Conservation (phyloP, 805 yeast species). For the Myxozyma kluyveri region DNA sequence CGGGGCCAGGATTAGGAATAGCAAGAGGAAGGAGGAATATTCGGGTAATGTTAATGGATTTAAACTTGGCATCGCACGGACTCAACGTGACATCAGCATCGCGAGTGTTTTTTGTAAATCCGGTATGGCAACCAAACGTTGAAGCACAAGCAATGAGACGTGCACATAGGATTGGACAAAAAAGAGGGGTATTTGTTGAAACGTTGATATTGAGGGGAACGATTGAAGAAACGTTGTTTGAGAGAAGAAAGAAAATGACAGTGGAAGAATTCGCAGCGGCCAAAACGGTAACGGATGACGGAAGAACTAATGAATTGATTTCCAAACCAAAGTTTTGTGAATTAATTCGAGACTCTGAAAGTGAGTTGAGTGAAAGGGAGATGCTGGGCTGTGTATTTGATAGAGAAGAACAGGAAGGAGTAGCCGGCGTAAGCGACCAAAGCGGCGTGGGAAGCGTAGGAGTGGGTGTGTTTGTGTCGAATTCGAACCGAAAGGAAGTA, state of each 20-base stretch:
- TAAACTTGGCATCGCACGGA: constrained; percentile 67
- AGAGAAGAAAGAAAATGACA: constrained; percentile 26
- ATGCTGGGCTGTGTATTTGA: not conserved
- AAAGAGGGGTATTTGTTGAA: constrained; percentile 61
- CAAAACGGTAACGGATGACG: constrained; percentile 27
- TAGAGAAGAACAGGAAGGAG: not conserved
- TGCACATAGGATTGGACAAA: constrained; percentile 74
- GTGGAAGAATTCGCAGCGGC: constrained; percentile 22
- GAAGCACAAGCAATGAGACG: constrained; percentile 78
- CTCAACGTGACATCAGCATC: constrained; percentile 67
- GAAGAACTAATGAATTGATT: constrained; percentile 14
- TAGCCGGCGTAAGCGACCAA: not conserved
- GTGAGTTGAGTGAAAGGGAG: not conserved
- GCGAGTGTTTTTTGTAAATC: constrained; percentile 65
- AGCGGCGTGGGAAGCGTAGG: not conserved
- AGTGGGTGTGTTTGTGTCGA: not conserved
- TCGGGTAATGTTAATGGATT: constrained; percentile 58
- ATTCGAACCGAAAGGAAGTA: not conserved
- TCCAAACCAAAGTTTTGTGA: constrained; percentile 17
- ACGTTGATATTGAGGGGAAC: constrained; percentile 62
- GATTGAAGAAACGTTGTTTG: constrained; percentile 66
- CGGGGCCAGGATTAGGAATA: too few relatives aligned
- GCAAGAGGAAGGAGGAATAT: too few relatives aligned
- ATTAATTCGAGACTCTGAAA: too few relatives aligned
- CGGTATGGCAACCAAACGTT: constrained; percentile 65